phyloP scores from a whole-genome alignment of 2,329 filamentous ascomycete genomes.

The Colletotrichum magnum region DNA sequence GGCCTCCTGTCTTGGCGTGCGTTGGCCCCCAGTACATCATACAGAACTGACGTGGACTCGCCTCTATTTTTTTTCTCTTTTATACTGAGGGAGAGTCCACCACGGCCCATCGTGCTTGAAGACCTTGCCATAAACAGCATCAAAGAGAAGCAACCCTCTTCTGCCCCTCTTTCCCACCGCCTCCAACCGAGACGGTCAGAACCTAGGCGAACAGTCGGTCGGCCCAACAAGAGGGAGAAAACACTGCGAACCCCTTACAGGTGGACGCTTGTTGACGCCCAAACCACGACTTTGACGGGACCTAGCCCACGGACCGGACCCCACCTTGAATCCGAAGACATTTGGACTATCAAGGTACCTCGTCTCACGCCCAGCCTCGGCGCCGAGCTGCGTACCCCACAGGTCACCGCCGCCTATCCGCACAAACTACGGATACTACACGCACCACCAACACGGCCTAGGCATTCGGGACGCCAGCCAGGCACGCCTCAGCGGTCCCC shows the following conservation, averaged over 20 bases:
- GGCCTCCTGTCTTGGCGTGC: constrained; percentile 34
- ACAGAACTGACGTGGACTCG: constrained; percentile 1
- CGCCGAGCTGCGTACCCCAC: constrained; percentile 19
- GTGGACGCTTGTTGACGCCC: constrained; percentile 32
- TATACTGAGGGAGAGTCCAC: constrained; percentile 12
- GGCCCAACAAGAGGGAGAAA: background rate
- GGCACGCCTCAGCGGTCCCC: constrained; percentile 8
- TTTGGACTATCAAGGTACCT: constrained; percentile 28
- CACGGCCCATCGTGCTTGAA: background rate
- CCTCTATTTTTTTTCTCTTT: background rate
- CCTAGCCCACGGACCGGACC: constrained; percentile 30
- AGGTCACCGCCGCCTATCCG: constrained; percentile 22
- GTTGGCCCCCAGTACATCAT: background rate
- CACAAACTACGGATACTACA: constrained; percentile 1
- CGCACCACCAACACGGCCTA: background rate
- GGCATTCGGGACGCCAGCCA: background rate
- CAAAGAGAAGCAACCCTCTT: background rate
- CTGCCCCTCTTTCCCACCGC: constrained; percentile 1
- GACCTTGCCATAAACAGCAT: background rate
- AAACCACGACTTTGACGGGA: constrained; percentile 21
- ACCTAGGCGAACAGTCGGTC: no score
- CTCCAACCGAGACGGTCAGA: no score
- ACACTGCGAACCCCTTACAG: background rate
- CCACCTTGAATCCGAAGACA: constrained; percentile 24
- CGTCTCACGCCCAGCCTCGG: background rate